Conservation (phyloP, 768 basidiomycete species). For the Mycena vulgaris region DNA sequence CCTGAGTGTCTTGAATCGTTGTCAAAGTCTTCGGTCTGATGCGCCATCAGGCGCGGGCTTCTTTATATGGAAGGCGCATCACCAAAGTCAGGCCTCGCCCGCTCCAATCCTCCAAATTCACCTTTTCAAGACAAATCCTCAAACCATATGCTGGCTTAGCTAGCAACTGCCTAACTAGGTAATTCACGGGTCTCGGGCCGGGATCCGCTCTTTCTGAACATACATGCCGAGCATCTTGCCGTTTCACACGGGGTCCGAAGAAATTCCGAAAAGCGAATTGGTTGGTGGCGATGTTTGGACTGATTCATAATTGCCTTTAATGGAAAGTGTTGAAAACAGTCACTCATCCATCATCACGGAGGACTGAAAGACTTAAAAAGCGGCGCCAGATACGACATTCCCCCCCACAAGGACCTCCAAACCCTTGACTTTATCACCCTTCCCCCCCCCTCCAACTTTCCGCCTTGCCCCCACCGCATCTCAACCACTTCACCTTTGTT, state of each 20-base stretch:
- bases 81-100: background rate
- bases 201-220: no score
- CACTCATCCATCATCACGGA: slow-evolving; percentile 2
- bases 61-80: slow-evolving; percentile 15
- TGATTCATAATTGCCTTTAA: slow-evolving; percentile 12
- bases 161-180: slow-evolving; percentile 11
- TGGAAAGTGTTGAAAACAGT: background rate
- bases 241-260: no score
- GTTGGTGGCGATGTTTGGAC: no score
- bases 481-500: slow-evolving; percentile 19
- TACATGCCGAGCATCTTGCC: no score
- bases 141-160: background rate
- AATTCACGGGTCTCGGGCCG: slow-evolving; percentile 5
- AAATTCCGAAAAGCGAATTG: no score
- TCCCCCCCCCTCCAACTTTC: slow-evolving; percentile 3
- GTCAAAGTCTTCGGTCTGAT: slow-evolving; percentile 22
- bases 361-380: slow-evolving; percentile 24
- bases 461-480: background rate
- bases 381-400: slow-evolving; percentile 6
- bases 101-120: slow-evolving; percentile 3
- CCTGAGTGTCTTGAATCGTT: background rate
- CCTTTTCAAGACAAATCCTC: slow-evolving; percentile 4
- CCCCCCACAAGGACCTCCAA: slow-evolving; percentile 15
- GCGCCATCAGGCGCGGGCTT: slow-evolving; percentile 16
- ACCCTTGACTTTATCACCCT: background rate